Evolutionary conservation across 306 rosid genomes (phyloP), one percentile per base, ranked within the genome.

Genomic region (Myrica gale): DNA sequence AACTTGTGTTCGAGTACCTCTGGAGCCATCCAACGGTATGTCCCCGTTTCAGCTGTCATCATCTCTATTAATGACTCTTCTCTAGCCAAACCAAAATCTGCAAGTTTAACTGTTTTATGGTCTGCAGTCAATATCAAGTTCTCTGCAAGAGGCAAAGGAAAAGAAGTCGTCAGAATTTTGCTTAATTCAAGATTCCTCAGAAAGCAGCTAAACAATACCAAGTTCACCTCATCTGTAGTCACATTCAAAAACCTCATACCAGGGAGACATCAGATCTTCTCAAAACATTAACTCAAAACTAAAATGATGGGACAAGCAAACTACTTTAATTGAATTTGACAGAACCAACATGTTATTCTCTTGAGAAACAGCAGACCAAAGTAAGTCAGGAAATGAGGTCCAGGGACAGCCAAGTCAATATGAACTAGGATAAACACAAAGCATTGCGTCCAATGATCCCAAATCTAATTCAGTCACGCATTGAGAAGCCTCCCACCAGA

Each of bases 21-120:
- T 0, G 97, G 97, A 78, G 98, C 98, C 98, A 94, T 94, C 98
- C 98, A 94, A 51, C 96, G 85, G 73, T 94, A 94, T 20, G 98
- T 94, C 70, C 98, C 97, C 0, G 98, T 92, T 85, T 94, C 98
- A 17, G 98, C 98, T 2, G 98, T 94, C 98, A 94, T 94, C 98
- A 91, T 94, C 84, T 91, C 98, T 37, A 96, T 89, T 69, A 94
- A 85, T 0, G 98, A 86, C 84, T 94, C 98, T 81, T 94, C 98
- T 83, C 98, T 94, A 69, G 98, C 98, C 53, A 94, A 87, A 66
- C 98, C 98, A 76, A 94, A 91, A 77, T 94, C 98, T 13, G 91
- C 91, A 71, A 94, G 97, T 76, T 94, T 94, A 71, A 94, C 92
- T 4, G 92, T 89, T 83, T 70, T 92, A 62, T 89, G 89, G 84